phyloP scores from a whole-genome alignment of 495 filamentous ascomycete genomes.

The Talaromyces thailandensis region DNA sequence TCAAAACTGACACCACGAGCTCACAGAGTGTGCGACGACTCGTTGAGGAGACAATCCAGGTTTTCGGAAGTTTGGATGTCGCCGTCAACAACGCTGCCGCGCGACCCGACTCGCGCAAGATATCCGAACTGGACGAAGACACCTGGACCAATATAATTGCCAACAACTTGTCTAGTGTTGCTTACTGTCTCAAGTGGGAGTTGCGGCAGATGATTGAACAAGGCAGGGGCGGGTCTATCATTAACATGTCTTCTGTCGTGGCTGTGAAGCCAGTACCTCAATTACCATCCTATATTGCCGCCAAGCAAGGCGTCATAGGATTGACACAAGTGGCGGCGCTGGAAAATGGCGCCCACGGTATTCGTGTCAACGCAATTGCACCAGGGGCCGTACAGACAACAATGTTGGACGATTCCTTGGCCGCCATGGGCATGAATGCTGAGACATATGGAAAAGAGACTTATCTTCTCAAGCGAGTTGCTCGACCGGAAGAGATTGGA shows the following conservation, averaged over 20 bases:
- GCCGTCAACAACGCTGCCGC: slow-evolving; percentile 16
- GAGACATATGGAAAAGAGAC: slow-evolving; percentile 14
- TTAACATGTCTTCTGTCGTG: slow-evolving; percentile 36
- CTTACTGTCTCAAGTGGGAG: slow-evolving; percentile 12
- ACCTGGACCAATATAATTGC: slow-evolving; percentile 8
- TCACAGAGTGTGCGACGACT: slow-evolving; percentile 10
- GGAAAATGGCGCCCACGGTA: slow-evolving; percentile 16
- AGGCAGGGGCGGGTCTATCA: slow-evolving; percentile 34
- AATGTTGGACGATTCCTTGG: slow-evolving; percentile 16
- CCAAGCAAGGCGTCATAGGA: slow-evolving; percentile 41
- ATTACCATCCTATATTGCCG: slow-evolving; percentile 30
- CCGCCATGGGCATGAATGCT: slow-evolving; percentile 16
- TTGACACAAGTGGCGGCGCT: slow-evolving; percentile 36
- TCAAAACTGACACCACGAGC: slow-evolving; percentile 16
- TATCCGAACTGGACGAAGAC: slow-evolving; percentile 10
- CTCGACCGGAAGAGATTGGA: slow-evolving; percentile 20
- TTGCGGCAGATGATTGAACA: slow-evolving; percentile 22
- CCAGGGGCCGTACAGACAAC: slow-evolving; percentile 23
- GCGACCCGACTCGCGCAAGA: not conserved
- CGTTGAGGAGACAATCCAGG: slow-evolving; percentile 7
- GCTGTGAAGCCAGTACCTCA: slow-evolving; percentile 24
- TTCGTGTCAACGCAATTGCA: slow-evolving; percentile 23
- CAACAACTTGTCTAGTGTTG: slow-evolving; percentile 12
- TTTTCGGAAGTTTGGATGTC: slow-evolving; percentile 13
- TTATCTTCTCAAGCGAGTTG: slow-evolving; percentile 18